Base-by-base conservation (phyloP, 2,329 filamentous ascomycete genomes). In the Coniochaeta hoffmannii region DNA sequence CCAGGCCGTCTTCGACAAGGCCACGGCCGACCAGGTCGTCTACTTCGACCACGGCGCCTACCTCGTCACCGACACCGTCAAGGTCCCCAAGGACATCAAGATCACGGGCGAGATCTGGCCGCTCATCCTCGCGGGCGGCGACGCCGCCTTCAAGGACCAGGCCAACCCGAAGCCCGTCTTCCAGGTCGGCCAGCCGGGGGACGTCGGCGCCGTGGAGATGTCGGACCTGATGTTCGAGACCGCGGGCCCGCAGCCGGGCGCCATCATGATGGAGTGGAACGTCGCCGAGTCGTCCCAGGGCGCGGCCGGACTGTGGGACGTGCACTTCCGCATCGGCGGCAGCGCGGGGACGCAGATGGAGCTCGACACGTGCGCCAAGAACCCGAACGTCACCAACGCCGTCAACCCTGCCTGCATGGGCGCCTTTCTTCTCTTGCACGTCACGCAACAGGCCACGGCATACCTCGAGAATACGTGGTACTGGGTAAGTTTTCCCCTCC, bases 101-200 rank as follows among this genome's bases (percentile, higher is more conserved):
- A 92, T 97, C 67, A 89, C 89, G 8, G 93, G 93, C 64, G 91
- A 97, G 73, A 85, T 95, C 67, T 96, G 90, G 89, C 87, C 93
- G 2, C 74, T 96, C 59, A 87, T 97, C 69, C 87, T 97, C 79
- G 92, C 90, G 26, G 82, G 85, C 53, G 92, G 92, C 54, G 67
- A 73, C 64, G 78, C 72, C 32, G 78, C 80, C 60, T 97, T 97
- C 76, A 74, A 78, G 59, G 85, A 96, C 68, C 77, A 86, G 69
- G 72, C 76, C 61, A 89, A 91, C 67, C 92, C 91, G 38, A 82
- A 85, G 67, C 83, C 90, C n/a, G 87, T 95, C 64, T 89, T 95
- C 73, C 88, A 94, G 69, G 79, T 97, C 56, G 93, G 93, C 51
- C 73, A 89, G 65, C 72, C 81, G 11, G 90, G 90, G 53, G 88